Conservation (phyloP, 1,284 basidiomycete genomes). For the Anthracocystis walkeri region DNA sequence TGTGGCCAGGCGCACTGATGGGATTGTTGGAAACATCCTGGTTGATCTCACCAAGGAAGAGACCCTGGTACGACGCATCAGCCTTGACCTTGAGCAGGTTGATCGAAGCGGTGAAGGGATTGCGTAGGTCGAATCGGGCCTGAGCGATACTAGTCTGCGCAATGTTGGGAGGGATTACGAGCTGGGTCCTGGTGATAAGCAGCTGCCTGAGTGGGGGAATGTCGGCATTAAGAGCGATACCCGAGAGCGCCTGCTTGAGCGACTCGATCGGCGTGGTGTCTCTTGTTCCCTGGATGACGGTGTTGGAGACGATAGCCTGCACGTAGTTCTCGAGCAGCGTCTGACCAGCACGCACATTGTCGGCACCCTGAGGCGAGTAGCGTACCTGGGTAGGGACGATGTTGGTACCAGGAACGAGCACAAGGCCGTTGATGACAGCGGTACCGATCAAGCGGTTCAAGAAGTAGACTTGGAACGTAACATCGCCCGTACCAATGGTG, state of each 20-base stretch:
- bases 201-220: conserved; percentile 79
- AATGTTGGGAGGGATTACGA: conserved; percentile 69
- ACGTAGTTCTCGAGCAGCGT: conserved; percentile 79
- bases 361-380: conserved; percentile 76
- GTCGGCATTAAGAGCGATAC: conserved; percentile 76
- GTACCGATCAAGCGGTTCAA: conserved; percentile 75
- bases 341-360: conserved; percentile 74
- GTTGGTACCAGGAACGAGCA: conserved; percentile 55
- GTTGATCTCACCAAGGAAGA: conserved; percentile 72
- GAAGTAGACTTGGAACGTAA: conserved; percentile 76
- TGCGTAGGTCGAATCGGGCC: conserved; percentile 72
- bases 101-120: conserved; percentile 82
- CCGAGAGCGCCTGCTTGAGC: conserved; percentile 76
- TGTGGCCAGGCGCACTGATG: conserved; percentile 76
- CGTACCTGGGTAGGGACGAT: conserved; percentile 73
- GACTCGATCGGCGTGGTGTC: conserved; percentile 78
- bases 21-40: conserved; percentile 73
- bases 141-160: conserved; percentile 58
- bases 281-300: conserved; percentile 75
- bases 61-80: conserved; percentile 72
- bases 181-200: conserved; percentile 72
- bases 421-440: conserved; percentile 74
- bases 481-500: conserved; percentile 78
- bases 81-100: conserved; percentile 77
- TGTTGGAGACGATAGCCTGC: conserved; percentile 76